These are phyloP conservation scores for Andrographis paniculata DNA, from an alignment of 305 asterid species.

Conservation along the genomic window DNA sequence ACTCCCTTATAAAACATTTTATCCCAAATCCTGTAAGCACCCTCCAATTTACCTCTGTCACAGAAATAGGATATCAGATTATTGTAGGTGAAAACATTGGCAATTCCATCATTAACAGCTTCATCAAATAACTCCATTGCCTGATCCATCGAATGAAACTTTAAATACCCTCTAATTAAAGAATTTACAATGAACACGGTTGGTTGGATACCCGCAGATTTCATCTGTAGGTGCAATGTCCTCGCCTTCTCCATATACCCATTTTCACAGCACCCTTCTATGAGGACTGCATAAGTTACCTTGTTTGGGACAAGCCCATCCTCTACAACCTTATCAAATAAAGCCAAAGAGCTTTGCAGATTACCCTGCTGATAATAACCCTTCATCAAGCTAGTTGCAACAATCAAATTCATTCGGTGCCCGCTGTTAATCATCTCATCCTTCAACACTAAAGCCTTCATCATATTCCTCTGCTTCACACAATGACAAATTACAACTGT, in stretches of 20 bases:
- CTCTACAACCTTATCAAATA: conserved; percentile 41
- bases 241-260: conserved; percentile 49
- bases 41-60: conserved; percentile 35
- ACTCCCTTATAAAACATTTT: conserved; percentile 49
- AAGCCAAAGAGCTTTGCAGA: conserved; percentile 41
- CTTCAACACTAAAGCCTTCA: conserved; percentile 53
- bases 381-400: conserved; percentile 78
- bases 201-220: conserved; percentile 46
- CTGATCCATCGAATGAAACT: conserved; percentile 29
- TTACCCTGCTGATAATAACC: conserved; percentile 61
- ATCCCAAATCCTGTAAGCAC: conserved; percentile 47
- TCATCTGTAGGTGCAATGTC: conserved; percentile 47
- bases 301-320: conserved; percentile 56
- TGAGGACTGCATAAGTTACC: conserved; percentile 68
- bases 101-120: conserved; percentile 48
- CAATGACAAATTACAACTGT: conserved; percentile 41
- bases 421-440: conserved; percentile 68
- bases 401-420: conserved; percentile 48
- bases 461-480: conserved; percentile 57
- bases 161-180: conserved; percentile 51
- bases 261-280: conserved; percentile 61
- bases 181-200: conserved; percentile 44
- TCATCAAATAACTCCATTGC: conserved; percentile 44
- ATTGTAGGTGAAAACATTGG: conserved; percentile 56
- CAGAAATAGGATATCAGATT: conserved; percentile 48